Conservation (phyloP, 176 grass and related monocot species). For the Carex myosuroides region DNA sequence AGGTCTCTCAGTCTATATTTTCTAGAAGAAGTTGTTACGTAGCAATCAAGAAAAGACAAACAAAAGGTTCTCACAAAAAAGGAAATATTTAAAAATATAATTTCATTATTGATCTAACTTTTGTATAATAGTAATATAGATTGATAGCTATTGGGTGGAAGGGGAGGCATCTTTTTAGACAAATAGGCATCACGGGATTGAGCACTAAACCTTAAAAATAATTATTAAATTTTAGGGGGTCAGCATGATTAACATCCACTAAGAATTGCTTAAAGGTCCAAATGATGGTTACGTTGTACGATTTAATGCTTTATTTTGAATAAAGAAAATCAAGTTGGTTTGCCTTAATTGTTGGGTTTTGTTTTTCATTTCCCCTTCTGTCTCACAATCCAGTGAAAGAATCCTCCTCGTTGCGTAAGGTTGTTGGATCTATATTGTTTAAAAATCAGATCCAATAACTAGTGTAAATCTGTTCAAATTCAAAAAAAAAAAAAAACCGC, state of each 20-base stretch:
- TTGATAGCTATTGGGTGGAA: slow-evolving; percentile 17
- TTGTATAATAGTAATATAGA: slow-evolving; percentile 1
- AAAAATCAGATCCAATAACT: not conserved
- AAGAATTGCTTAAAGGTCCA: slow-evolving; percentile 33
- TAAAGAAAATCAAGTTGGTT: slow-evolving; percentile 14
- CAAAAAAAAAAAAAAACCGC: too few species aligned
- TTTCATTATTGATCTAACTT: slow-evolving; percentile 6
- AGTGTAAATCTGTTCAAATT: not conserved
- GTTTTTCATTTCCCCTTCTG: not conserved
- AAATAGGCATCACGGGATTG: slow-evolving; percentile 40
- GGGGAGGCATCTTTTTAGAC: slow-evolving; percentile 28
- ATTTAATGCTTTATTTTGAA: slow-evolving; percentile 33
- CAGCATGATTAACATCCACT: slow-evolving; percentile 37
- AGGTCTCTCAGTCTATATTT: not conserved
- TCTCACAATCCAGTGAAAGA: slow-evolving; percentile 8
- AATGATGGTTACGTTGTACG: slow-evolving; percentile 43
- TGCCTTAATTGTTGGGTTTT: slow-evolving; percentile 18
- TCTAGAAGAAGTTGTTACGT: not conserved
- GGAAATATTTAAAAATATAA: not conserved
- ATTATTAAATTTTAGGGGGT: slow-evolving; percentile 26
- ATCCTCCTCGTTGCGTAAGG: not conserved
- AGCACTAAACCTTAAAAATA: slow-evolving; percentile 18
- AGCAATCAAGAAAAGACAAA: slow-evolving; percentile 1
- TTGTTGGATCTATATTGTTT: not conserved
- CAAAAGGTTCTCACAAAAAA: not conserved